Evolutionary conservation across 1,284 basidiomycete genomes (phyloP), one percentile per base, ranked within the genome.

Genomic region (Rhodotorula glutinis): DNA sequence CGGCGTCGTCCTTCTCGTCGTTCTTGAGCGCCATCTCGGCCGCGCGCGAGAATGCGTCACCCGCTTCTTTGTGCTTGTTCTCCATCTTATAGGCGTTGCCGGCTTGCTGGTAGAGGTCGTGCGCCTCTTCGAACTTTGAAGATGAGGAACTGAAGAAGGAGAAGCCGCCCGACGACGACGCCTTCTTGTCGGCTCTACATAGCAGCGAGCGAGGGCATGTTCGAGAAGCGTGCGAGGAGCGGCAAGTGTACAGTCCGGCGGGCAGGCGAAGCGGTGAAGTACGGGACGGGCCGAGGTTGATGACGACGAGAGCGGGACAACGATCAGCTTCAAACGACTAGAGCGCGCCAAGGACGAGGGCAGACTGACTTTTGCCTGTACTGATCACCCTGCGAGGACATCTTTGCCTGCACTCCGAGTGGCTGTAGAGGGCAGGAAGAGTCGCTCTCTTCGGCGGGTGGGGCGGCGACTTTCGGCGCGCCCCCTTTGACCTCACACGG

Each of bases 51-150:
- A 72, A 75, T 53, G 67, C 69, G 64, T 79, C 77, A 5, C 80
- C 79, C 19, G 78, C 75, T 55, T 79, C 79, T 77, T 87, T 90
- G 83, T 93, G 96, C 63, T 86, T 83, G 78, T 92, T 92, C 78
- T 96, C 92, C 70, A 97, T 84, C 82, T 97, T 96, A 85, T 92
- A 98, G 52, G 89, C 84, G 81, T 98, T 98, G 53, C 91, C 95
- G 19, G 71, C 71, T 17, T 55, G 57, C 51, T 62, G 59, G 60
- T 73, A 73, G 38, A 73, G 62, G 49, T 73, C 71, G 59, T 70
- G 66, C 10, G 71, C 68, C 49, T 72, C 70, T 51, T 72, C 70
- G 43, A 52, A 72, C 67, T 69, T 72, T 27, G 65, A 16, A 8
- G 64, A 57, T 23, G 64, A 67, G 21, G 67, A 69, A 23, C 47